phyloP scores from a whole-genome alignment of 192 early-diverging fungal species.

The Geranomyces variabilis region DNA sequence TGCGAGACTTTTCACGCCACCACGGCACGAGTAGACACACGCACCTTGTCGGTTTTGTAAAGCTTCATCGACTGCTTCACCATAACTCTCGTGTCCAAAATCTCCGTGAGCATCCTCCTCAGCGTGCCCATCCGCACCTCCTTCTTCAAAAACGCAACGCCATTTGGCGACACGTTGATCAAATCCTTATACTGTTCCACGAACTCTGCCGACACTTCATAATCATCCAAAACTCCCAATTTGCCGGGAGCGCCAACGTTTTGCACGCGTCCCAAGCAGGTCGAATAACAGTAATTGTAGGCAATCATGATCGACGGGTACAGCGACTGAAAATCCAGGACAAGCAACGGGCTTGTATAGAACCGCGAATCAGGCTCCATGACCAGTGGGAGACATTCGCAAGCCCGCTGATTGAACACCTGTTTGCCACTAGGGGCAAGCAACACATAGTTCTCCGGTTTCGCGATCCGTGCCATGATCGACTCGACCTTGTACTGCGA shows the following conservation, averaged over 20 bases:
- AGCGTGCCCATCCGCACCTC: constrained; percentile 79
- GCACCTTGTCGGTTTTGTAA: constrained; percentile 63
- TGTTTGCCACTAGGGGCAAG: constrained; percentile 69
- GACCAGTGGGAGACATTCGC: constrained; percentile 86
- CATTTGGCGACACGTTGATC: constrained; percentile 79
- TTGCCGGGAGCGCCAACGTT: constrained; percentile 47
- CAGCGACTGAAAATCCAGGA: constrained; percentile 91
- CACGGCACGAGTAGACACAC: too few species aligned
- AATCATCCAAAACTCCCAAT: constrained; percentile 66
- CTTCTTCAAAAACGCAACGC: constrained; percentile 82
- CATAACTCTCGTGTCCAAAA: constrained; percentile 90
- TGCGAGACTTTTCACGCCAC: too few species aligned
- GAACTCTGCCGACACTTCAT: constrained; percentile 64
- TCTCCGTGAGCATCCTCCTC: constrained; percentile 79
- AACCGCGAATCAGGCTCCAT: constrained; percentile 85
- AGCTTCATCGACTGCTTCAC: constrained; percentile 84
- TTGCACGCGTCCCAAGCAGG: constrained; percentile 71
- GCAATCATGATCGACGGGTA: constrained; percentile 97
- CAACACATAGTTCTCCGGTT: constrained; percentile 77
- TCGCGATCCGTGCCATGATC: constrained; percentile 58
- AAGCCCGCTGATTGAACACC: constrained; percentile 67
- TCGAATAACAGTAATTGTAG: constrained; percentile 89
- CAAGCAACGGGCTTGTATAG: constrained; percentile 82
- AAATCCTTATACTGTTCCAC: constrained; percentile 69
- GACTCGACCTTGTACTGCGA: constrained; percentile 94